phyloP scores from a whole-genome alignment of 176 grass and related monocot genomes.

The Panicum miliaceum region DNA sequence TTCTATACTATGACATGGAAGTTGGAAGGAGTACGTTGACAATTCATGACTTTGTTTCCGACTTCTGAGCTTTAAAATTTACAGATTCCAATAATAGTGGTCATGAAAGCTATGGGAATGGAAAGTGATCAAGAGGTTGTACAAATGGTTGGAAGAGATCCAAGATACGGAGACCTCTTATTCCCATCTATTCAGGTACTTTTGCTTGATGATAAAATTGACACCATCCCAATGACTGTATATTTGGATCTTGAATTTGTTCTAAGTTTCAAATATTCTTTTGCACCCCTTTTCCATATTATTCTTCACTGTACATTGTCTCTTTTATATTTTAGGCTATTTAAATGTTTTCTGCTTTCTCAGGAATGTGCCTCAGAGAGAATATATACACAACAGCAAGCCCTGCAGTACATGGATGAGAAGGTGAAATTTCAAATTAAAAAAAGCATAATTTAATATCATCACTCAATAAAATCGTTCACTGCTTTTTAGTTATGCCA shows the following conservation, averaged over 20 bases:
- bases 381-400: constrained; percentile 91
- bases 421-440: constrained; percentile 52
- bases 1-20: constrained; percentile 17
- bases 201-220: constrained; percentile 19
- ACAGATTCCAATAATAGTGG: constrained; percentile 95
- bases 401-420: constrained; percentile 83
- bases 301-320: neutral
- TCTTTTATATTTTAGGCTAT: neutral
- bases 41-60: constrained; percentile 31
- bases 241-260: constrained; percentile 33
- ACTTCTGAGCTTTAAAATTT: constrained; percentile 31
- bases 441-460: constrained; percentile 13
- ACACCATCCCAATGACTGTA: neutral
- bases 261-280: constrained; percentile 20
- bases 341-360: constrained; percentile 28
- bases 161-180: constrained; percentile 75
- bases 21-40: constrained; percentile 13
- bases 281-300: neutral
- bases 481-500: neutral
- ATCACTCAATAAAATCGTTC: neutral
- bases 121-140: constrained; percentile 96
- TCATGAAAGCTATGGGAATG: constrained; percentile 99
- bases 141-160: constrained; percentile 96
- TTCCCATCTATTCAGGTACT: constrained; percentile 88
- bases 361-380: constrained; percentile 95